These are phyloP conservation scores for Pichia heedii DNA, from an alignment of 805 yeast species.

Conservation along the genomic window DNA sequence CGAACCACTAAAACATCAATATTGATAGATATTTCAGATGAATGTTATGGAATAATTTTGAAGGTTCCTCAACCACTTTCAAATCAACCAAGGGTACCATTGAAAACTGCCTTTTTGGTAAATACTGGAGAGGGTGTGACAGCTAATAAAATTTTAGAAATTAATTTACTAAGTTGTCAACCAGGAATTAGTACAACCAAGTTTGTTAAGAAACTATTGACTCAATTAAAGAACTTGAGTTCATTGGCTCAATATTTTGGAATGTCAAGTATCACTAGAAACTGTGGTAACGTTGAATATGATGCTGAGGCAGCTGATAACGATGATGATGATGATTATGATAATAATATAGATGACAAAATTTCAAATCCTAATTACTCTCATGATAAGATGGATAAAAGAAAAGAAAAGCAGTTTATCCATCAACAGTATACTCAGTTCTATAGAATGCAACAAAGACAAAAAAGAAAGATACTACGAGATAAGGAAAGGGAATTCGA, in stretches of 20 bases:
- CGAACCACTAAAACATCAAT: slow-evolving; percentile 9
- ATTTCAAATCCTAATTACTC: neutral
- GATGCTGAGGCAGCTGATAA: slow-evolving; percentile 23
- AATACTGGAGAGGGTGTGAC: slow-evolving; percentile 24
- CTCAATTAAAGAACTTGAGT: slow-evolving; percentile 47
- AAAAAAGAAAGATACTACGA: slow-evolving; percentile 1
- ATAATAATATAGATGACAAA: slow-evolving; percentile 5
- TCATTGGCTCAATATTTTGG: slow-evolving; percentile 21
- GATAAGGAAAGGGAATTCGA: slow-evolving; percentile 5
- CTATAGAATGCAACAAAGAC: slow-evolving; percentile 11
- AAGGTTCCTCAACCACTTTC: slow-evolving; percentile 56
- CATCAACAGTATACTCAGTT: slow-evolving; percentile 13
- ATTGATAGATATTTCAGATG: slow-evolving; percentile 42
- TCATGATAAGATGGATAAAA: slow-evolving; percentile 2
- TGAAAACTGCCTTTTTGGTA: slow-evolving; percentile 60
- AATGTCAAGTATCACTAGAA: slow-evolving; percentile 7
- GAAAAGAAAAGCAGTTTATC: slow-evolving; percentile 7
- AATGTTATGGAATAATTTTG: slow-evolving; percentile 49
- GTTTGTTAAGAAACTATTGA: slow-evolving; percentile 45
- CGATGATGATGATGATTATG: slow-evolving; percentile 7
- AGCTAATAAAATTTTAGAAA: slow-evolving; percentile 38
- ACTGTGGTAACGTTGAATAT: slow-evolving; percentile 26
- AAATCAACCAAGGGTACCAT: slow-evolving; percentile 62
- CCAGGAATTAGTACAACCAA: slow-evolving; percentile 49
- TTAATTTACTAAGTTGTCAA: slow-evolving; percentile 66